Evolutionary conservation across 2,329 filamentous ascomycete genomes (phyloP), one percentile per base, ranked within the genome.

Genomic region (Nemania bipapillata): DNA sequence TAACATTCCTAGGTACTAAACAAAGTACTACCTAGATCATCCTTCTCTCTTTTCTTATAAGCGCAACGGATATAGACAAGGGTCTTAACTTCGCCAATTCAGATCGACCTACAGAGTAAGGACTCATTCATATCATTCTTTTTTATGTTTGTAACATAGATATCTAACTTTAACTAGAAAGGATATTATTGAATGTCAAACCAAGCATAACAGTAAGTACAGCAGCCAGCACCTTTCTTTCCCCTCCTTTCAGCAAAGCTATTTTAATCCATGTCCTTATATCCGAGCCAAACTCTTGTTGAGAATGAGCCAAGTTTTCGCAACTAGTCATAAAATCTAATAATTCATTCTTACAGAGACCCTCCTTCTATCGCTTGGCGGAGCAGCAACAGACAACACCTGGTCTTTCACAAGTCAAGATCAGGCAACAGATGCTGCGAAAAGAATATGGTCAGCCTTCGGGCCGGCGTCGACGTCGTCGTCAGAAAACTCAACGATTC

Each of bases 321-420:
- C 45, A 12, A 52, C 40, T 28, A 40, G 15, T 1, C 7, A 12
- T 15, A 49, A 42, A 4, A 5, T 28, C 61, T 57, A 50, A 56
- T 28, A 2, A 8, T 30, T 5, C 4, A 8, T 30, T 5, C 55
- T 40, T 9, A 28, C 30, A 63, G 61, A 93, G 79, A 92, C 90
- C 1, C 89, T 94, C 70, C 77, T 92, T 47, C 83, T 93, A 11
- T 93, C 91, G 2, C 83, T 94, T 40, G 91, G 90, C n/a, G 91
- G 92, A 28, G 87, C 87, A 1, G 89, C 89, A 0, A 60, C 55
- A 1, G 63, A 65, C 91, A 92, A 77, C 87, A 83, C 22, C 89
- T 92, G 77, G 89, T 87, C 30, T 89, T 90, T 28, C 92, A 74
- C 79, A 42, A 85, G 83, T 12, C 73, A 81, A 1, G 71, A 78